Evolutionary conservation across 1,284 basidiomycete genomes (phyloP).

Genomic region (Puccinia coronata): DNA sequence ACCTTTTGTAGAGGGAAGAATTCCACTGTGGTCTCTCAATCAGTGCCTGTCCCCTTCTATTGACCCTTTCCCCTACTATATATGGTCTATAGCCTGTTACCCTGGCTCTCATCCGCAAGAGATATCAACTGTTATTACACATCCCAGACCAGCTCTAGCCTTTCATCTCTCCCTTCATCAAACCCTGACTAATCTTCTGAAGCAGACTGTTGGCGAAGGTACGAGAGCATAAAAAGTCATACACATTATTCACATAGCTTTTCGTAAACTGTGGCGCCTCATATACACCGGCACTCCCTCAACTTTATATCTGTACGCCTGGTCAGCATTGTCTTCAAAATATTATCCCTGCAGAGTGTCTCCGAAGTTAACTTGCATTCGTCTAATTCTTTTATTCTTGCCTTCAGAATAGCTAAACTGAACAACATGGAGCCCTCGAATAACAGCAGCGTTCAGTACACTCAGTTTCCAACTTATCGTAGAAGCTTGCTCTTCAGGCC

Average conservation of each 20-base stretch:
- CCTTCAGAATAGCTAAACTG: neutral
- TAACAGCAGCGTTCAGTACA: conserved; percentile 10
- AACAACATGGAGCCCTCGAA: neutral
- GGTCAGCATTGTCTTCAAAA: neutral
- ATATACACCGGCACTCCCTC: neutral
- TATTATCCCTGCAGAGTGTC: neutral
- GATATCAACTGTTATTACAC: neutral
- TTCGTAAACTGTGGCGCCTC: neutral
- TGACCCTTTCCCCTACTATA: neutral
- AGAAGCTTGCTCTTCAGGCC: neutral
- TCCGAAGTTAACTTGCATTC: too few species aligned
- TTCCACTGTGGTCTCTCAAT: neutral
- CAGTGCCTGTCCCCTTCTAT: neutral
- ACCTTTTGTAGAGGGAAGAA: neutral
- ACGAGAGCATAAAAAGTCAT: neutral
- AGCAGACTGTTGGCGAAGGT: neutral
- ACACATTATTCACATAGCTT: neutral
- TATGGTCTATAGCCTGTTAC: neutral
- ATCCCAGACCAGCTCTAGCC: neutral
- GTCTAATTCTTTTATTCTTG: neutral
- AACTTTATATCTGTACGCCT: neutral
- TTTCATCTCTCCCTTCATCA: neutral
- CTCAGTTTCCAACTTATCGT: conserved; percentile 12
- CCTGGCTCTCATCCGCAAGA: neutral
- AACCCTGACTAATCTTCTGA: conserved; percentile 4